phyloP scores from a whole-genome alignment of 108 stramenopile genomes.

The Discostella pseudostelligera region DNA sequence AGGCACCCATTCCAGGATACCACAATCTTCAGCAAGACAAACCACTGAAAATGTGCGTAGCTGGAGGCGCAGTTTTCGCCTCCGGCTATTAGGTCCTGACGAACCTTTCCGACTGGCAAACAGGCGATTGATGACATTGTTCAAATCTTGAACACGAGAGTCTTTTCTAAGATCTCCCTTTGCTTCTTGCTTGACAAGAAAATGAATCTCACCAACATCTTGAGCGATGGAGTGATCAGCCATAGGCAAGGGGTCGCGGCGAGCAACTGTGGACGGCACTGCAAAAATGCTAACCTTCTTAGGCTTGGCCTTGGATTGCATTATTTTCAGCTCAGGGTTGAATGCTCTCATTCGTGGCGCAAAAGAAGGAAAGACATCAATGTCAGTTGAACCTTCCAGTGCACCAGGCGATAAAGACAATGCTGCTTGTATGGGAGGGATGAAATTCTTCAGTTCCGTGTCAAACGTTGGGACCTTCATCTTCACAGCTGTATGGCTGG shows the following conservation, averaged over 20 bases:
- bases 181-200: conserved; percentile 97
- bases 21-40: conserved; percentile 97
- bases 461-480: conserved; percentile 42
- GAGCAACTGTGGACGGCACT: conserved; percentile 32
- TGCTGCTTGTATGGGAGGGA: conserved; percentile 89
- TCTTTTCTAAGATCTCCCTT: conserved; percentile 99
- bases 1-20: conserved; percentile 98
- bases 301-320: conserved; percentile 95
- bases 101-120: conserved; percentile 56
- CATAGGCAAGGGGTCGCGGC: conserved; percentile 19
- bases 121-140: conserved; percentile 95
- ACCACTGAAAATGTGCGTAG: conserved; percentile 97
- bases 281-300: conserved; percentile 79
- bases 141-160: conserved; percentile 97
- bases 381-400: conserved; percentile 22
- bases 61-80: conserved; percentile 64
- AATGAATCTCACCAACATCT: conserved; percentile 85
- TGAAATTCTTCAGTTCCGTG: conserved; percentile 66
- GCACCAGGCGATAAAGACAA: conserved; percentile 62
- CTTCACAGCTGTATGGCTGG: conserved; percentile 22
- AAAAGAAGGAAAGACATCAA: conserved; percentile 64
- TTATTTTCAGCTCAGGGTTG: conserved; percentile 58
- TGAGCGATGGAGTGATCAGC: conserved; percentile 9
- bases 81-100: conserved; percentile 41
- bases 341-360: conserved; percentile 84